phyloP scores from a whole-genome alignment of 1,139 yeast species.

The Candida frijolesensis region DNA sequence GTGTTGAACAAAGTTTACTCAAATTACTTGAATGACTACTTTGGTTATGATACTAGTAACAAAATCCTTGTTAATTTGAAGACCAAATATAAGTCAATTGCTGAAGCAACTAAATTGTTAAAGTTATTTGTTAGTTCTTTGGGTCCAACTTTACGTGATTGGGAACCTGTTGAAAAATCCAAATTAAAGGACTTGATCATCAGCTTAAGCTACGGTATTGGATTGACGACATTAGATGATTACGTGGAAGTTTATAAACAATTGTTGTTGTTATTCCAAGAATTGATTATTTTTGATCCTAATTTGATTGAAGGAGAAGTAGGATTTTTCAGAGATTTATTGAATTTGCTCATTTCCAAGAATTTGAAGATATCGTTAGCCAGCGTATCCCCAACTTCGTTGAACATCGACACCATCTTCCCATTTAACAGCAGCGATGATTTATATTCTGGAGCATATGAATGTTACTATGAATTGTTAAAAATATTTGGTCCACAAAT shows the following conservation, averaged over 20 bases:
- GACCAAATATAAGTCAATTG: constrained; percentile 29
- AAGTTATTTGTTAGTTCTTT: constrained; percentile 36
- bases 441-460: constrained; percentile 39
- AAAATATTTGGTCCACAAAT: constrained; percentile 40
- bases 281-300: constrained; percentile 44
- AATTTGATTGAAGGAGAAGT: constrained; percentile 36
- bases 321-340: constrained; percentile 31
- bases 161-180: constrained; percentile 21
- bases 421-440: constrained; percentile 43
- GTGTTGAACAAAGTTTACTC: constrained; percentile 48
- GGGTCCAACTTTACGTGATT: constrained; percentile 42
- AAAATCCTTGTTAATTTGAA: constrained; percentile 32
- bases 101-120: constrained; percentile 27
- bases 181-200: constrained; percentile 34
- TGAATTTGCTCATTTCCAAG: constrained; percentile 35
- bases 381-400: constrained; percentile 36
- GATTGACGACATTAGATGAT: constrained; percentile 32
- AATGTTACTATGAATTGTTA: constrained; percentile 42
- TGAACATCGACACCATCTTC: constrained; percentile 36
- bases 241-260: constrained; percentile 27
- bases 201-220: constrained; percentile 36
- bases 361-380: constrained; percentile 43
- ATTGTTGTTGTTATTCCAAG: constrained; percentile 38
- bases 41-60: constrained; percentile 41
- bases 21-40: constrained; percentile 50